Evolutionary conservation across 2,329 filamentous ascomycete species (phyloP), one percentile per base, ranked within the genome.

Genomic region (Drechslera avenae): DNA sequence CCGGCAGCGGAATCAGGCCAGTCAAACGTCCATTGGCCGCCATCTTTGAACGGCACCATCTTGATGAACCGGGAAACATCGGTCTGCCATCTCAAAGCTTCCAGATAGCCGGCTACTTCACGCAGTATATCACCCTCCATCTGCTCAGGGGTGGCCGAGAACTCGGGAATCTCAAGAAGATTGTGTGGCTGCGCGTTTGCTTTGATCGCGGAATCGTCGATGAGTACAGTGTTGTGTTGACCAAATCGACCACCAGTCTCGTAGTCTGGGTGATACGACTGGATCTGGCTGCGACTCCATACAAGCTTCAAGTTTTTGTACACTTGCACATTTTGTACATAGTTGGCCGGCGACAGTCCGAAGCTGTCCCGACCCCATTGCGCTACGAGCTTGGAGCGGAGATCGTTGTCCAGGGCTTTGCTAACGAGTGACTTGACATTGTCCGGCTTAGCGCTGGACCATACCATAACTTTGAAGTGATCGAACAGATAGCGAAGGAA

Each of bases 191-290:
- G 90, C 47, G 83, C 87, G 19, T 84, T 80, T 0, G 87, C 92
- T 78, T 97, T 99, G 65, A 92, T 81, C 1, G 75, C 64, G 23
- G 87, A 90, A 74, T 97, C 94, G 62, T 99, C 94, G 32, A 97
- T 85, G 19, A 99, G 79, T 5, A 97, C 81, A 0, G 94, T 97
- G 72, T 97, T 96, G 42, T 81, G 81, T 75, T 96, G 91, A 62
- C 86, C 82, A 88, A 91, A 97, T 10, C 71, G 63, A 16, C 55
- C 46, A 0, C 61, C 70, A 12, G 65, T 69, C 28, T 66, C 68
- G n/a, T 71, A 60, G 1, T 62, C 31, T 1, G 78, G 77, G 40
- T 79, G 76, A n/a, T 69, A 68, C 4, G 63, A 60, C 57, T 80
- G 78, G 12, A 81, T 75, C 1, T 57, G 46, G 4, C 76, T 61